Conservation (phyloP, 2,329 filamentous ascomycete species). For the Lojkania enalia region DNA sequence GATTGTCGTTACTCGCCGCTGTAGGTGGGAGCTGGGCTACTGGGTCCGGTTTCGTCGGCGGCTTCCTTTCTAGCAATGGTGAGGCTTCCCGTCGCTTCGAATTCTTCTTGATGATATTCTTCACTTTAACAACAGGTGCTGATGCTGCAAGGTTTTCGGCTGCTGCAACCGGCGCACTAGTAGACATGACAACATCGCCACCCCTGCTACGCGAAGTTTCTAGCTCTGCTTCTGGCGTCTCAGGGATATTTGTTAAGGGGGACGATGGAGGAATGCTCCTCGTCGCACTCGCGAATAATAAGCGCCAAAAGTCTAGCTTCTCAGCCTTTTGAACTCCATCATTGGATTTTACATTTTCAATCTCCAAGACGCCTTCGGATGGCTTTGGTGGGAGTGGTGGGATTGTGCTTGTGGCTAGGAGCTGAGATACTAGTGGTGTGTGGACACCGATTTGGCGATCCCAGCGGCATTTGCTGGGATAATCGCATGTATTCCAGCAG, state of each 20-base stretch:
- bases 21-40: not conserved
- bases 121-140: constrained; percentile 8
- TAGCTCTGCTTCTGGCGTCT: constrained; percentile 9
- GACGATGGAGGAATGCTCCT: constrained; percentile 16
- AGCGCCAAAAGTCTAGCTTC: constrained; percentile 29
- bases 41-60: constrained; percentile 1
- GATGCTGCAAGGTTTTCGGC: not conserved
- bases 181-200: constrained; percentile 10
- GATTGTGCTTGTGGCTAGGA: not conserved
- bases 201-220: not conserved
- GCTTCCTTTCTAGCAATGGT: not conserved
- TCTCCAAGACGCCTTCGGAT: constrained; percentile 22
- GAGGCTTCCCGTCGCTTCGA: constrained; percentile 8
- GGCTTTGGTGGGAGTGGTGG: not conserved
- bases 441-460: constrained; percentile 34
- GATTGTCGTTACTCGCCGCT: constrained; percentile 1
- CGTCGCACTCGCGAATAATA: constrained; percentile 31
- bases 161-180: not conserved
- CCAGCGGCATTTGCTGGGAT: constrained; percentile 52
- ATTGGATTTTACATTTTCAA: constrained; percentile 13
- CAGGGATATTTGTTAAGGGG: constrained; percentile 19
- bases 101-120: constrained; percentile 13
- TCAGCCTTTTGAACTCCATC: constrained; percentile 11
- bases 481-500: constrained; percentile 52
- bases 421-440: constrained; percentile 21